Percentiles rank a stretch among this genome's conserved stretches.
Evolutionary conservation across 2,329 filamentous ascomycete species (phyloP).

Genomic region (Pestalotiopsis sp.): DNA sequence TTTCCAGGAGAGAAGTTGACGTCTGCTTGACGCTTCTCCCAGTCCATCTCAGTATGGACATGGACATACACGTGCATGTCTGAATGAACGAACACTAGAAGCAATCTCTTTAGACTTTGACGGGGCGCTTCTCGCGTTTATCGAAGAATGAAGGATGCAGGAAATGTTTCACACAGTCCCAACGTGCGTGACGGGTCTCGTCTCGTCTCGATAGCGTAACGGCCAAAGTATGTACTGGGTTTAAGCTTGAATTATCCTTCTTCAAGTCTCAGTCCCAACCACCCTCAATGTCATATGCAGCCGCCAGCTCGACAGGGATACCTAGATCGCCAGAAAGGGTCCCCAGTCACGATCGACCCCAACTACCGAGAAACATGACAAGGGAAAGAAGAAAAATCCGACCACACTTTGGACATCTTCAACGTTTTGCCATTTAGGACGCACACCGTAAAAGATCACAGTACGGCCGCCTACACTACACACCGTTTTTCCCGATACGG

Average conservation of each 20-base stretch:
- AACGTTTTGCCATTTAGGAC: neutral
- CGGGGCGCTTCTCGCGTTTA: neutral
- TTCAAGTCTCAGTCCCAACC: neutral
- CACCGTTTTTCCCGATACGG: neutral
- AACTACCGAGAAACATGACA: constrained; percentile 5
- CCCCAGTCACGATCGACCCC: neutral
- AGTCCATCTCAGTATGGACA: neutral
- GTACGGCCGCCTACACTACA: neutral
- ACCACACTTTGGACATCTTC: neutral
- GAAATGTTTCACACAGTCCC: neutral
- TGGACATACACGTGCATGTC: neutral
- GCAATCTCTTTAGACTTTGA: neutral
- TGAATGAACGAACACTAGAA: neutral
- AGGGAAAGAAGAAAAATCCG: neutral
- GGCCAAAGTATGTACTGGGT: neutral
- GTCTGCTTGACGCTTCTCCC: neutral
- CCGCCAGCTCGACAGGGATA: neutral
- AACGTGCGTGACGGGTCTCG: neutral
- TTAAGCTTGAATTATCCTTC: neutral
- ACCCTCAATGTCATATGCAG: neutral
- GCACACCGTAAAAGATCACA: neutral
- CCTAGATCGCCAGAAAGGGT: neutral
- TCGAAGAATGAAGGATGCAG: neutral
- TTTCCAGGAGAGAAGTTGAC: neutral
- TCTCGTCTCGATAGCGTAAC: neutral